phyloP scores from a whole-genome alignment of 106 monocot genomes.

The Cymbidium sinense region DNA sequence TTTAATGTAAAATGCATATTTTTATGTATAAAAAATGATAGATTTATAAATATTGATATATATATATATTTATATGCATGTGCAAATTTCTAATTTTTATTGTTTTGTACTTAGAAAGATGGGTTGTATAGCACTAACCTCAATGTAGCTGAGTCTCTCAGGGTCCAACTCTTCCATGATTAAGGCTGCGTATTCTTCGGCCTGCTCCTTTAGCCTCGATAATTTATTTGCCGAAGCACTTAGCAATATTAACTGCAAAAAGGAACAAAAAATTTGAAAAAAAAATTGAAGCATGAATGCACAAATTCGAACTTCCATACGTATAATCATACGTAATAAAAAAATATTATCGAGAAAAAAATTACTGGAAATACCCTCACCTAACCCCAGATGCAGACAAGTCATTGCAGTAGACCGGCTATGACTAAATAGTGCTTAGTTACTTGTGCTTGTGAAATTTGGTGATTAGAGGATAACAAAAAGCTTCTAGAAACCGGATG shows the following conservation, averaged over 20 bases:
- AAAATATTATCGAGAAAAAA: neutral
- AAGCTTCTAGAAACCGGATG: constrained; percentile 17
- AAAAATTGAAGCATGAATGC: too few relatives aligned
- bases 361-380: neutral
- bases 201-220: constrained; percentile 77
- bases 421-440: neutral
- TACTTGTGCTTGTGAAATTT: neutral
- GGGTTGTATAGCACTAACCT: constrained; percentile 27
- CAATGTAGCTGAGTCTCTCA: constrained; percentile 82
- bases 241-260: constrained; percentile 72
- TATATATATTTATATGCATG: too few relatives aligned
- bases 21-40: too few relatives aligned
- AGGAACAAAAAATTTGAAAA: neutral
- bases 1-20: too few relatives aligned
- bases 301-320: too few relatives aligned
- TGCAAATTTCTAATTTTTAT: too few relatives aligned
- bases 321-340: neutral
- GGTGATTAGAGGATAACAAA: neutral
- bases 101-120: too few relatives aligned
- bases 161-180: constrained; percentile 97
- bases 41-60: too few relatives aligned
- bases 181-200: constrained; percentile 85
- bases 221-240: constrained; percentile 85
- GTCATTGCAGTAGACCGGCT: neutral
- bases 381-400: neutral